Conservation (phyloP, 371 early-diverging fungal genomes). For the Mucor racemosus region DNA sequence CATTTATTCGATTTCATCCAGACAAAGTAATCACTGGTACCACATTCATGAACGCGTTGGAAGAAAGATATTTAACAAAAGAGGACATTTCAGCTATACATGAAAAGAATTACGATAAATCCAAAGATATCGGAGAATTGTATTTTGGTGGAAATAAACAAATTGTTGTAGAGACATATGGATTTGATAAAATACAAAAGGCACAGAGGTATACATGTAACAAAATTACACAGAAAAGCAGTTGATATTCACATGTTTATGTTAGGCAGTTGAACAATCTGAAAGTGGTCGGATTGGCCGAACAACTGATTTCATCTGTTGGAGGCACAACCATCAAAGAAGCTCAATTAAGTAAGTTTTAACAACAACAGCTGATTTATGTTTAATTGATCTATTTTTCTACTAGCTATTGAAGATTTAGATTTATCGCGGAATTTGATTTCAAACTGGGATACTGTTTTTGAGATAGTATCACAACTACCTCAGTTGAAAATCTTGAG, state of each 20-base stretch:
- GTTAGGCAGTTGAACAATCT: slow-evolving; percentile 49
- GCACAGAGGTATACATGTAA: slow-evolving; percentile 48
- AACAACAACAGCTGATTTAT: not conserved
- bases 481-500: slow-evolving; percentile 61
- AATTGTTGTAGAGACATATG: slow-evolving; percentile 77
- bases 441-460: slow-evolving; percentile 63
- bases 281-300: slow-evolving; percentile 59
- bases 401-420: slow-evolving; percentile 63
- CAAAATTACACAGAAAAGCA: not conserved
- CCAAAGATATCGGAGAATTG: slow-evolving; percentile 40
- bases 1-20: slow-evolving; percentile 73
- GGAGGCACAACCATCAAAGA: slow-evolving; percentile 28
- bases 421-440: slow-evolving; percentile 78
- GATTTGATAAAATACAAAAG: slow-evolving; percentile 75
- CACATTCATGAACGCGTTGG: slow-evolving; percentile 59
- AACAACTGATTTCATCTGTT: slow-evolving; percentile 37
- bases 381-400: not conserved
- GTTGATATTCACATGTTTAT: slow-evolving; percentile 1
- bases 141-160: slow-evolving; percentile 56
- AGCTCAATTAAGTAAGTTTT: slow-evolving; percentile 28
- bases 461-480: slow-evolving; percentile 63
- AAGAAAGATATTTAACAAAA: slow-evolving; percentile 56
- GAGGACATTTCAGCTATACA: slow-evolving; percentile 14
- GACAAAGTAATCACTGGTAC: slow-evolving; percentile 58
- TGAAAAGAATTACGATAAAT: slow-evolving; percentile 25